Percentiles rank a stretch among this genome's conserved stretches.
phyloP scores from a whole-genome alignment of 345 rosid species.

The Microthlaspi erraticum region DNA sequence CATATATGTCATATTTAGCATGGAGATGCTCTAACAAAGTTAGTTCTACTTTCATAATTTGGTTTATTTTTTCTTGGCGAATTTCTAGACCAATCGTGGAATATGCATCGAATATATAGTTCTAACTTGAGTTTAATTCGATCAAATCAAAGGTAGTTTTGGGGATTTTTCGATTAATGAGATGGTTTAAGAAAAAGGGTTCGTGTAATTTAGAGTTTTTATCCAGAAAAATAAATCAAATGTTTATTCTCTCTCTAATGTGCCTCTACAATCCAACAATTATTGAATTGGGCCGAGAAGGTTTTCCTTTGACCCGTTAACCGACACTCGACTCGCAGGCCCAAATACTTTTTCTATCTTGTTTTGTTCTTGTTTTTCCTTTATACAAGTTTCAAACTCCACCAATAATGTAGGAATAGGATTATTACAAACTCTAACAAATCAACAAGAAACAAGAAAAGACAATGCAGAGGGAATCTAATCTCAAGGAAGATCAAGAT shows the following conservation, averaged over 20 bases:
- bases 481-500: slow-evolving; percentile 36
- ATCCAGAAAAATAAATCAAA: background rate
- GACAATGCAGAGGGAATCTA: slow-evolving; percentile 35
- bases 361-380: background rate
- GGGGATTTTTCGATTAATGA: background rate
- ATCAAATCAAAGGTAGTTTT: background rate
- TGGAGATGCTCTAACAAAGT: no score
- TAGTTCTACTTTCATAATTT: no score
- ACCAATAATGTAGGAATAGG: slow-evolving; percentile 1
- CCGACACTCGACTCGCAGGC: background rate
- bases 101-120: no score
- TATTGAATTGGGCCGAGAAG: slow-evolving; percentile 27
- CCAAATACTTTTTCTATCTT: background rate
- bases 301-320: slow-evolving; percentile 9
- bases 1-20: no score
- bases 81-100: no score
- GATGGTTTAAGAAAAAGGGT: no score
- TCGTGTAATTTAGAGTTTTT: background rate
- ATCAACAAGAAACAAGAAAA: slow-evolving; percentile 32
- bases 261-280: no score
- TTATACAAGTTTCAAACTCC: background rate
- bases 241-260: no score
- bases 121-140: no score
- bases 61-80: no score
- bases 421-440: slow-evolving; percentile 20